Percentiles rank a stretch among this genome's conserved stretches.
Conservation (phyloP, 805 yeast genomes). For the Alloascoidea hylecoeti region DNA sequence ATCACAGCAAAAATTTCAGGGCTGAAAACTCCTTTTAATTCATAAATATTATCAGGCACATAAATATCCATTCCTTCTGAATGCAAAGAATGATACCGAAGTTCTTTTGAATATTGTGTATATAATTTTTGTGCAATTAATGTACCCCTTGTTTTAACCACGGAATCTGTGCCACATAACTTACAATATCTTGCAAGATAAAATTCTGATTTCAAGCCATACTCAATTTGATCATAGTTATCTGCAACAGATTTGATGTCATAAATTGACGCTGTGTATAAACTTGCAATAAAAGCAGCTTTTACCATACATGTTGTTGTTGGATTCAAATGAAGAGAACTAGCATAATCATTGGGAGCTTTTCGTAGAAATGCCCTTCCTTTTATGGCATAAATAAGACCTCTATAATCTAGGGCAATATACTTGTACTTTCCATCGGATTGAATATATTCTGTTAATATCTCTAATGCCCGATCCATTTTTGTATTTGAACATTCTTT, state of each 20-base stretch:
- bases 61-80: background rate
- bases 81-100: background rate
- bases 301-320: conserved; percentile 1
- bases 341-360: background rate
- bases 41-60: background rate
- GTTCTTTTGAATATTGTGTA: background rate
- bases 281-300: background rate
- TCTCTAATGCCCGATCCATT: background rate
- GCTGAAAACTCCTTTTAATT: background rate
- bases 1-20: background rate
- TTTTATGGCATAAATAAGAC: background rate
- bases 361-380: background rate
- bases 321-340: background rate
- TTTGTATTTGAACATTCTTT: background rate
- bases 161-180: background rate
- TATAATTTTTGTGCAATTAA: background rate
- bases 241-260: background rate
- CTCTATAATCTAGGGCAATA: conserved; percentile 1
- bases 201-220: background rate
- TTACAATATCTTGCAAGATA: background rate
- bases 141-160: background rate
- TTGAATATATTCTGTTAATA: background rate
- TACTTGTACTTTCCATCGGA: background rate
- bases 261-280: background rate
- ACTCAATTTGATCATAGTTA: background rate